These are phyloP conservation scores for Curvularia verruculosa DNA, from an alignment of 2,329 filamentous ascomycete species.

Conservation along the genomic window DNA sequence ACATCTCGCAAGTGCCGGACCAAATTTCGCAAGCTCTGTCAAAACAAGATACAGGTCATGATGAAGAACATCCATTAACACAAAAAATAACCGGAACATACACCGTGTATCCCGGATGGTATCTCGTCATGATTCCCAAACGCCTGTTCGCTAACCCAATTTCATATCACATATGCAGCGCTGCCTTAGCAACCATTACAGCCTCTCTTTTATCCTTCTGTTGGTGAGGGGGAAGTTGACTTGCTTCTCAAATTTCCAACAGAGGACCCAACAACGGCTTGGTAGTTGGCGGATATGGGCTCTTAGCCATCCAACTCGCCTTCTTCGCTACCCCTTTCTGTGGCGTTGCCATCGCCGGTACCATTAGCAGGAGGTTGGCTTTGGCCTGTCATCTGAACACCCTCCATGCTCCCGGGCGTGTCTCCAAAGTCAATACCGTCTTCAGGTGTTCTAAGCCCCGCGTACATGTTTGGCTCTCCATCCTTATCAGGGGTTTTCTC, in stretches of 20 bases:
- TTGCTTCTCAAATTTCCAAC: background rate
- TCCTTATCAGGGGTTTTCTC: constrained; percentile 50
- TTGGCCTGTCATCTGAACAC: constrained; percentile 28
- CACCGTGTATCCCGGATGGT: constrained; percentile 5
- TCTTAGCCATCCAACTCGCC: constrained; percentile 55
- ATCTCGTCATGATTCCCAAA: constrained; percentile 12
- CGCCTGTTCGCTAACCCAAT: constrained; percentile 1
- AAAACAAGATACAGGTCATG: background rate
- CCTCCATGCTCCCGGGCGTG: constrained; percentile 39
- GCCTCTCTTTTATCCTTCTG: background rate
- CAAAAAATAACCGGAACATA: constrained; percentile 5
- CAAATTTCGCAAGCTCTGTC: background rate
- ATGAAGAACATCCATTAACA: constrained; percentile 5
- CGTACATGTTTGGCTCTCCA: constrained; percentile 54
- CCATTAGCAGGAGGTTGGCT: constrained; percentile 31
- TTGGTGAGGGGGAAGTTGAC: background rate
- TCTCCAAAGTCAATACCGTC: constrained; percentile 45
- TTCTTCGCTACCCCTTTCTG: constrained; percentile 51
- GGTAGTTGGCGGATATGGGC: background rate
- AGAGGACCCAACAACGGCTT: background rate
- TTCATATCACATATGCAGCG: background rate
- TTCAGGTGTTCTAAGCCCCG: constrained; percentile 51
- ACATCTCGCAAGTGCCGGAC: background rate
- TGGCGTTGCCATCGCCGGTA: constrained; percentile 24
- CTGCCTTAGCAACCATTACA: background rate